Percentiles rank a stretch among this genome's conserved stretches.
phyloP scores from a whole-genome alignment of 2,329 filamentous ascomycete species.

The Colletotrichum chrysophilum region DNA sequence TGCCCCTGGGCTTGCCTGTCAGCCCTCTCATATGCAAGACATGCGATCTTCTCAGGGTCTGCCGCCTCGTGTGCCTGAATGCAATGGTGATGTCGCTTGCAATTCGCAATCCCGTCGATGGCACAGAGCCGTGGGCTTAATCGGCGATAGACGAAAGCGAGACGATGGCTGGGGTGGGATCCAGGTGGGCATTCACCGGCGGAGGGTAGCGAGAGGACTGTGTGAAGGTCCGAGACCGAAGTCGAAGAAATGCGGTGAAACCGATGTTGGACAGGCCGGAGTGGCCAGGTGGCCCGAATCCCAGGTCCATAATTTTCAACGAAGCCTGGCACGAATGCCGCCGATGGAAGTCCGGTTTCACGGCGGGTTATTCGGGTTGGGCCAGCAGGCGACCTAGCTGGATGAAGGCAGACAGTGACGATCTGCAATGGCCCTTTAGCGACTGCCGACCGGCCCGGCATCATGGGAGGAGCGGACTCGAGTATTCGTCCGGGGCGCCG shows the following conservation, averaged over 20 bases:
- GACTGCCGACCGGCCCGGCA: constrained; percentile 4
- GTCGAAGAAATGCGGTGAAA: neutral
- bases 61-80: neutral
- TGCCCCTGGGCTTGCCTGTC: neutral
- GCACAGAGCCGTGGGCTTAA: neutral
- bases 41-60: neutral
- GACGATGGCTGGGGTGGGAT: neutral
- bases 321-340: neutral
- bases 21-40: neutral
- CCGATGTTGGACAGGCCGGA: neutral
- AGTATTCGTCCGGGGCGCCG: constrained; percentile 1
- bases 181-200: neutral
- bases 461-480: constrained; percentile 7
- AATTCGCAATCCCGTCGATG: neutral
- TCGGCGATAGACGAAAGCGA: neutral
- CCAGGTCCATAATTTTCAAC: neutral
- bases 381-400: neutral
- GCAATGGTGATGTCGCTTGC: neutral
- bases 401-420: neutral
- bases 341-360: neutral
- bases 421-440: neutral
- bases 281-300: neutral
- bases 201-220: neutral
- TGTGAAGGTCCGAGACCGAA: constrained; percentile 2
- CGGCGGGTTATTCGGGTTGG: neutral